phyloP scores from a whole-genome alignment of 129 eudicot species.

The Mikania micrantha region DNA sequence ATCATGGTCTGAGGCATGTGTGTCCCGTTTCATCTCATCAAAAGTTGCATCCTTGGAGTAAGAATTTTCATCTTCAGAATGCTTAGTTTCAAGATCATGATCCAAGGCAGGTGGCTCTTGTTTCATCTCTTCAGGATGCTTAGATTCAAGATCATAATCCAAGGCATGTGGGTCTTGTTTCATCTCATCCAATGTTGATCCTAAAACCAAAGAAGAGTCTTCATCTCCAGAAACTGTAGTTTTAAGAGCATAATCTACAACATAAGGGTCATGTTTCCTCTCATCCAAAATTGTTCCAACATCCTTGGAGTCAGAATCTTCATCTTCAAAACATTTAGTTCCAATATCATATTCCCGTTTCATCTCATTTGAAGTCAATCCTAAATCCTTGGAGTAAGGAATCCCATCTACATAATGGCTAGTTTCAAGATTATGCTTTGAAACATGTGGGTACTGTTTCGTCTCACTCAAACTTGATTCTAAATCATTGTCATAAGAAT shows the following conservation, averaged over 20 bases:
- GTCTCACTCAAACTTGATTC: conserved; percentile 24
- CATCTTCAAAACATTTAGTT: conserved; percentile 3
- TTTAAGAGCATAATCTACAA: conserved; percentile 14
- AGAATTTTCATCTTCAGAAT: conserved; percentile 17
- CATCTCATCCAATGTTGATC: conserved; percentile 22
- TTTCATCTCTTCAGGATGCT: neutral
- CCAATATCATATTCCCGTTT: conserved; percentile 18
- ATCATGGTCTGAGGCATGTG: conserved; percentile 6
- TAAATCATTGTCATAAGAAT: conserved; percentile 13
- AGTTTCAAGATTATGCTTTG: conserved; percentile 15
- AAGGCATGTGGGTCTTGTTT: neutral
- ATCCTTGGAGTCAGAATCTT: conserved; percentile 13
- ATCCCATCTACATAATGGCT: conserved; percentile 5
- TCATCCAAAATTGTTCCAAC: conserved; percentile 10
- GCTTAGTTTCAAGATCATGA: conserved; percentile 23
- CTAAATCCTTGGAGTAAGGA: conserved; percentile 6
- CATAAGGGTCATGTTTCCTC: conserved; percentile 1
- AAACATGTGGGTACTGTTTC: conserved; percentile 14
- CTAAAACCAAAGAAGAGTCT: neutral
- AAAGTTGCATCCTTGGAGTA: conserved; percentile 11
- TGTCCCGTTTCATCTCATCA: conserved; percentile 10
- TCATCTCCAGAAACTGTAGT: neutral
- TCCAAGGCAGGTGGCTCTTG: neutral
- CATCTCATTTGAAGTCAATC: conserved; percentile 11
- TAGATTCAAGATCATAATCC: neutral